Evolutionary conservation across 441 rosid genomes (phyloP).

Genomic region (Breynia disticha): DNA sequence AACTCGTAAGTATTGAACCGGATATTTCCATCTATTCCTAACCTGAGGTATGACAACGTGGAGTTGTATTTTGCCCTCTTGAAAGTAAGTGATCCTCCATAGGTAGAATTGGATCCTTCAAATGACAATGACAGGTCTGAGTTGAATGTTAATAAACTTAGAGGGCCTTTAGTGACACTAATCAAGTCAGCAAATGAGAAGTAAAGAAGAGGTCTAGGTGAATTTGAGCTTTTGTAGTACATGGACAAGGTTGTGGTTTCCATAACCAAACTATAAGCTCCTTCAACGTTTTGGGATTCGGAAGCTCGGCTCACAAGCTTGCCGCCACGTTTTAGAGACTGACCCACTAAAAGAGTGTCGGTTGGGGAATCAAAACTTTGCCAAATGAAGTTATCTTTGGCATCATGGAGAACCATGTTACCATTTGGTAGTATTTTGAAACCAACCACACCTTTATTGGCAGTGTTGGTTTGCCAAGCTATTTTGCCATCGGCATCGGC

Average conservation of each 20-base stretch:
- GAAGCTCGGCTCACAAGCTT: constrained; percentile 27
- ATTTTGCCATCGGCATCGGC: constrained; percentile 34
- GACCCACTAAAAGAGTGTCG: constrained; percentile 33
- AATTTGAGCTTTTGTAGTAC: constrained; percentile 18
- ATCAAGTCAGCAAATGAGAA: constrained; percentile 7
- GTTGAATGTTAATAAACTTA: constrained; percentile 9
- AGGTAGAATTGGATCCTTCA: neutral
- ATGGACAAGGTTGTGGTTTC: constrained; percentile 22
- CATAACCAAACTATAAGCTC: constrained; percentile 25
- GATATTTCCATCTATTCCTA: constrained; percentile 25
- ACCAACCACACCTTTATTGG: constrained; percentile 28
- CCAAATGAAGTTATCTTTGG: constrained; percentile 26
- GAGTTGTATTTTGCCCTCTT: constrained; percentile 24
- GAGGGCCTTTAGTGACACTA: constrained; percentile 3
- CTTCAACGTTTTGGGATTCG: constrained; percentile 13
- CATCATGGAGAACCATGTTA: constrained; percentile 29
- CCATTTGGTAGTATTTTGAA: constrained; percentile 24
- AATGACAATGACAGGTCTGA: constrained; percentile 6
- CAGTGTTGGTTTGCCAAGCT: constrained; percentile 28
- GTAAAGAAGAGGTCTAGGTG: constrained; percentile 18
- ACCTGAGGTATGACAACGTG: constrained; percentile 19
- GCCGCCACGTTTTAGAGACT: constrained; percentile 16
- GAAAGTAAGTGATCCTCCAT: neutral
- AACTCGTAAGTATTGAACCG: constrained; percentile 18
- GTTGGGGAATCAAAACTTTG: constrained; percentile 33